These are phyloP conservation scores for Ilyonectria robusta DNA, from an alignment of 2,329 filamentous ascomycete genomes.

Conservation along the genomic window DNA sequence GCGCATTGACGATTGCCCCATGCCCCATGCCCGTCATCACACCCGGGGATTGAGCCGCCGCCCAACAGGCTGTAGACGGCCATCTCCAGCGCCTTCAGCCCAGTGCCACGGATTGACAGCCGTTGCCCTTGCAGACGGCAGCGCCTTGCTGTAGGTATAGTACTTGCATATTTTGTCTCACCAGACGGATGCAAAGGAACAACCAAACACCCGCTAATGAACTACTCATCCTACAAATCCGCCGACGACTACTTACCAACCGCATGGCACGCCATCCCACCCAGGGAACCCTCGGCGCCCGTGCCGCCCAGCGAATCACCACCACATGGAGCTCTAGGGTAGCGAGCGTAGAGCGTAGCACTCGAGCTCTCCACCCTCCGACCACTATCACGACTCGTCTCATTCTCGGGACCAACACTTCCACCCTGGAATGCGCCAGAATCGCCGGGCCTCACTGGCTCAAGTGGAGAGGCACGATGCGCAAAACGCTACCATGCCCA, in stretches of 20 bases:
- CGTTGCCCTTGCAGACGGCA: conserved; percentile 19
- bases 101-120: conserved; percentile 8
- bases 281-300: conserved; percentile 16
- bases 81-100: conserved; percentile 11
- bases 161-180: conserved; percentile 20
- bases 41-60: neutral
- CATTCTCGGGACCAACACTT: neutral
- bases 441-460: conserved; percentile 4
- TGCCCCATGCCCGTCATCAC: neutral
- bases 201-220: neutral
- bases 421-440: conserved; percentile 1
- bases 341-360: neutral
- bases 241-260: neutral
- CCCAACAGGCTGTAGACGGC: conserved; percentile 9
- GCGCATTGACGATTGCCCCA: conserved; percentile 31
- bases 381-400: neutral
- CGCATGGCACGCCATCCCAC: conserved; percentile 8
- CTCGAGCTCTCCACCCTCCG: neutral
- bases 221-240: neutral
- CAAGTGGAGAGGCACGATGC: conserved; percentile 7
- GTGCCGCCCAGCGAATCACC: conserved; percentile 15
- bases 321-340: neutral
- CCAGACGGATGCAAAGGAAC: neutral
- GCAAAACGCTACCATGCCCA: conserved; percentile 14
- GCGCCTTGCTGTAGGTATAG: conserved; percentile 5